Evolutionary conservation across 768 basidiomycete species (phyloP), one percentile per base, ranked within the genome.

Genomic region (Kwoniella heveanensis): DNA sequence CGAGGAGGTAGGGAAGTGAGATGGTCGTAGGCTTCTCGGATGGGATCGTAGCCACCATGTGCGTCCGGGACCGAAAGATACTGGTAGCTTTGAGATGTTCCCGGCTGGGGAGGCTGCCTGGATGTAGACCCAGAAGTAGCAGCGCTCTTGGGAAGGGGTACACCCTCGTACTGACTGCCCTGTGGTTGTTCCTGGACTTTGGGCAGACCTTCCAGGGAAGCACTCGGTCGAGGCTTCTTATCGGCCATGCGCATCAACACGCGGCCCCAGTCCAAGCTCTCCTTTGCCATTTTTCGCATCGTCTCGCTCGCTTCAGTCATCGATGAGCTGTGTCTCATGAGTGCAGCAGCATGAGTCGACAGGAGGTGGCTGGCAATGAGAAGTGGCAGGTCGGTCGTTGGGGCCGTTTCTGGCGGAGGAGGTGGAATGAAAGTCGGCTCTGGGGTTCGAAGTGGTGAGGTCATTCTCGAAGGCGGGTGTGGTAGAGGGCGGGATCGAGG

Each of bases 361-460:
- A 74, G 63, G 3, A 74, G 62, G 27, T 74, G 73, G 8, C 70
- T 71, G 7, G 73, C 73, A n/a, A 74, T 66, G 13, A 70, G 64
- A 1, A 70, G 53, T 0, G 73, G 70, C 0, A 74, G 56, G 15
- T 73, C 65, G 1, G 62, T 4, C 36, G 30, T 7, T 5, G 60
- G 29, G 24, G 22, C 6, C 19, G 48, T 52, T 2, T 26, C 21
- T 1, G 52, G 49, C 37, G 47, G 29, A 13, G 54, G 25, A 9
- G 66, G 49, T 7, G 49, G 47, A 22, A 57, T 30, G 54, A 25
- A 61, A n/a, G 62, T 64, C 1, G 57, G 51, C 54, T 44, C 24
- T 21, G 51, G 46, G 1, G 57, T 52, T 4, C 17, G 30, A 3
- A 54, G 36, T 21, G 58, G 64, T 44, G 54, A 54, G 7, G 44